Evolutionary conservation across 163 green algal species (phyloP).

Genomic region (Coccomyxa subellipsoidea): DNA sequence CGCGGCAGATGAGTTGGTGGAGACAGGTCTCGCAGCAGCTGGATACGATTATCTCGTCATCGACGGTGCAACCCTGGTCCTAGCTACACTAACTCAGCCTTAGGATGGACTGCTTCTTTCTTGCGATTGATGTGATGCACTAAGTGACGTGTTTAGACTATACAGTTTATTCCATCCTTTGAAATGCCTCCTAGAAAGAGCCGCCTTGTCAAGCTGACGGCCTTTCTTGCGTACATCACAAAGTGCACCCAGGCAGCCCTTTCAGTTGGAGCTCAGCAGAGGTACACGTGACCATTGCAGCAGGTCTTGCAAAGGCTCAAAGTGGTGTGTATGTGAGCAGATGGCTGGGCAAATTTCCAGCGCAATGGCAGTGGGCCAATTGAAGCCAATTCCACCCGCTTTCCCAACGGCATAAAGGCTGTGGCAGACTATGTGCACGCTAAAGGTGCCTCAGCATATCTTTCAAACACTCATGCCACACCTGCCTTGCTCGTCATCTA

Average conservation of each 20-base stretch:
- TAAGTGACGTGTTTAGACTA: no score
- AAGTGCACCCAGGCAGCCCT: no score
- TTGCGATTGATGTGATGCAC: background rate
- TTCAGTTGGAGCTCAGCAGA: no score
- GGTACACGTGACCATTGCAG: no score
- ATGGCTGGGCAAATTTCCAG: background rate
- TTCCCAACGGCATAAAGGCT: background rate
- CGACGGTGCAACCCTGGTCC: slow-evolving; percentile 35
- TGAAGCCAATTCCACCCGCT: background rate
- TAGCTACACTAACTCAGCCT: background rate
- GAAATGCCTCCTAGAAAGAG: no score
- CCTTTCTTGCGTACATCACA: background rate
- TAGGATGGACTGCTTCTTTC: background rate
- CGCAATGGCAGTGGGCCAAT: background rate
- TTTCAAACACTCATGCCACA: no score
- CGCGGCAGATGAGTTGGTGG: slow-evolving; percentile 59
- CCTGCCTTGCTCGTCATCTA: no score
- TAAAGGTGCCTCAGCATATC: background rate
- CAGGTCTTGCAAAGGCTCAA: no score
- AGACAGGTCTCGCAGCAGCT: slow-evolving; percentile 52
- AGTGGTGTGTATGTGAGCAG: background rate
- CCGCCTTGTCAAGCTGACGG: background rate
- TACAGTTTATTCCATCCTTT: no score
- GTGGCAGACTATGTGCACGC: background rate
- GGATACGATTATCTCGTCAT: slow-evolving; percentile 63